Evolutionary conservation across 164 flowering plant genomes (phyloP).

Genomic region (Pachysandra terminalis): DNA sequence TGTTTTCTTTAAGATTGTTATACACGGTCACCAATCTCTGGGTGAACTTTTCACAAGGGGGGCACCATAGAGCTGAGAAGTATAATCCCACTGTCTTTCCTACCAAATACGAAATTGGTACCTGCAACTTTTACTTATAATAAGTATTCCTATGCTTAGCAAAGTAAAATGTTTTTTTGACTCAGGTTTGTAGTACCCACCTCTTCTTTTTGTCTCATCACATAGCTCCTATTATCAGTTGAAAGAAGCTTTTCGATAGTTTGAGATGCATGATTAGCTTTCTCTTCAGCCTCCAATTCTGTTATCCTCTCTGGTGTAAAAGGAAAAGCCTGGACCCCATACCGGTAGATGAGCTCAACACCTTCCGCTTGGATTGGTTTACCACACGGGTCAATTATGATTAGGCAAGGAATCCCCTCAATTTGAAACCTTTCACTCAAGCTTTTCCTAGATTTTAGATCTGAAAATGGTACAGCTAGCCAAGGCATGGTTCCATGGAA

Average conservation of each 20-base stretch:
- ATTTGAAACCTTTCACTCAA: constrained; percentile 23
- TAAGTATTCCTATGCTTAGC: neutral
- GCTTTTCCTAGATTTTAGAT: constrained; percentile 26
- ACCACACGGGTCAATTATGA: constrained; percentile 15
- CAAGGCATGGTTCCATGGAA: constrained; percentile 32
- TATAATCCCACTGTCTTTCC: constrained; percentile 81
- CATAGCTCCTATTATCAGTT: constrained; percentile 18
- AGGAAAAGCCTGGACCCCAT: constrained; percentile 28
- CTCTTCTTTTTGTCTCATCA: constrained; percentile 7
- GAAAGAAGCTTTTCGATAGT: constrained; percentile 24
- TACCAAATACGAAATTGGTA: constrained; percentile 33
- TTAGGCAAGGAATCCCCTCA: constrained; percentile 31
- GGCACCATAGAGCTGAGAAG: constrained; percentile 77
- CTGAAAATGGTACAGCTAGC: constrained; percentile 33
- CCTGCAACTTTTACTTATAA: constrained; percentile 47
- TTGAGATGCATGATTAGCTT: constrained; percentile 24
- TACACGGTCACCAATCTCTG: constrained; percentile 57
- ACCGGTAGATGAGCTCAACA: constrained; percentile 29
- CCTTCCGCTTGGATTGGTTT: constrained; percentile 25
- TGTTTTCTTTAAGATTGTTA: constrained; percentile 42
- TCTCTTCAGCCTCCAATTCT: constrained; percentile 30
- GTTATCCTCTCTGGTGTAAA: constrained; percentile 19
- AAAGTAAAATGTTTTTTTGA: neutral
- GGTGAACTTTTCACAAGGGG: constrained; percentile 59
- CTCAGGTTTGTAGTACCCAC: neutral